Evolutionary conservation across 768 basidiomycete species (phyloP), one percentile per base, ranked within the genome.

Genomic region (Cystoderma amianthinum): DNA sequence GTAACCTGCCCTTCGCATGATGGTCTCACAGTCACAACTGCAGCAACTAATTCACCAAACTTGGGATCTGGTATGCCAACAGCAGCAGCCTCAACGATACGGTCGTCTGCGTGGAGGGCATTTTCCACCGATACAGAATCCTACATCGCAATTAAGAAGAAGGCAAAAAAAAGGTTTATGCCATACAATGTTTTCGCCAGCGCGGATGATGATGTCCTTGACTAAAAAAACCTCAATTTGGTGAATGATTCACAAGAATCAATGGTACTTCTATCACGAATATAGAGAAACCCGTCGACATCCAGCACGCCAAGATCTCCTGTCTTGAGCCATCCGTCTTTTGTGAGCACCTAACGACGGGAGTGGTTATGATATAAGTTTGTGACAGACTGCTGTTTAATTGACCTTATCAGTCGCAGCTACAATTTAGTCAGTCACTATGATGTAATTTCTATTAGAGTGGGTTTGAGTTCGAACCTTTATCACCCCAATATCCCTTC

Each of bases 101-200:
- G 56, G 18, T 56, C 50, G 43, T 76, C 69, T 6, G 61, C 58
- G 46, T 74, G 74, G 3, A 77, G 50, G 0, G 73, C 72, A 51
- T 76, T 76, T 50, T 78, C 75, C 1, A 77, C 74, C 1, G 64
- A 63, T 0, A 66, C 60, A 10, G 72, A 75, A 48, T 72, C 60
- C 64, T 62, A 17, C n/a, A 19, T 4, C 15, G 19, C 32, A 19
- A 44, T 41, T 25, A 39, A 22, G 36, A 38, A 18, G n/a, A n/a
- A 18, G 1, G 9, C 17, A 12, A 9, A 12, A n/a, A 16, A 11
- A 2, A 12, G 11, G 17, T 24, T 36, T 19, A 38, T 43, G 15
- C 47, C 72, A 45, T 41, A 71, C 74, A 41, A 77, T 73, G 46
- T 76, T 76, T 56, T 77, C 75, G 9, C 74, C 75, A 15, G 74